A percentile compares a stretch with the other conserved stretches of the same genome.
phyloP scores from a whole-genome alignment of 1,284 basidiomycete genomes.

The Pseudomicrostroma phylloplanum region DNA sequence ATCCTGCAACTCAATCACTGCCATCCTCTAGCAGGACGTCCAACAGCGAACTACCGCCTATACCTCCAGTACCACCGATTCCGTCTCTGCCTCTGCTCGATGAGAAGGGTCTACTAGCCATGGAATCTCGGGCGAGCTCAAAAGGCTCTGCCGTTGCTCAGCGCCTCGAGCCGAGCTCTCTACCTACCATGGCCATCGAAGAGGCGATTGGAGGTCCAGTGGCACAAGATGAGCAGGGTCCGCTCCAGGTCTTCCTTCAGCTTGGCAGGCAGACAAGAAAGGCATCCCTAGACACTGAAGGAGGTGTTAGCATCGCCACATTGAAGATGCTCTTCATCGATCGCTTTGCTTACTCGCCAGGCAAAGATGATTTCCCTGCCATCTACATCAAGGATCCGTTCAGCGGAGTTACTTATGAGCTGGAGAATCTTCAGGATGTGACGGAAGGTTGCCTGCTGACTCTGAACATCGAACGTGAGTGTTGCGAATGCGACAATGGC shows the following conservation, averaged over 20 bases:
- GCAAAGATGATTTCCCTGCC: slow-evolving; percentile 82
- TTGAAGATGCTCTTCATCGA: slow-evolving; percentile 86
- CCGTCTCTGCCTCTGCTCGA: no score
- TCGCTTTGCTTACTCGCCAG: slow-evolving; percentile 85
- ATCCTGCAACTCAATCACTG: no score
- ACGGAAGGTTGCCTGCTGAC: slow-evolving; percentile 79
- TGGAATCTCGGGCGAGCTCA: no score
- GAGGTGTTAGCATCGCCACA: slow-evolving; percentile 61
- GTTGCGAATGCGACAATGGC: slow-evolving; percentile 57
- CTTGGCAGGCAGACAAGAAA: slow-evolving; percentile 89
- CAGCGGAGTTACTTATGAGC: slow-evolving; percentile 86
- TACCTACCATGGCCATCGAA: not conserved
- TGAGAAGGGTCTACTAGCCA: no score
- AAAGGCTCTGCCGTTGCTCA: no score
- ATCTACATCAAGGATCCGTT: slow-evolving; percentile 88
- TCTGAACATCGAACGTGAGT: slow-evolving; percentile 75
- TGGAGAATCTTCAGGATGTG: slow-evolving; percentile 91
- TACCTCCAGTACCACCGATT: no score
- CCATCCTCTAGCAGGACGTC: no score
- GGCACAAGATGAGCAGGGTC: no score
- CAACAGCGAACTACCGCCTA: no score
- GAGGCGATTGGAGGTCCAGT: not conserved
- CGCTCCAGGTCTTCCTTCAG: slow-evolving; percentile 67
- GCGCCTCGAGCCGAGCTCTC: no score
- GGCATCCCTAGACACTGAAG: slow-evolving; percentile 56